Conservation (phyloP, 2,329 filamentous ascomycete genomes). For the Amesomyces nigricolor region DNA sequence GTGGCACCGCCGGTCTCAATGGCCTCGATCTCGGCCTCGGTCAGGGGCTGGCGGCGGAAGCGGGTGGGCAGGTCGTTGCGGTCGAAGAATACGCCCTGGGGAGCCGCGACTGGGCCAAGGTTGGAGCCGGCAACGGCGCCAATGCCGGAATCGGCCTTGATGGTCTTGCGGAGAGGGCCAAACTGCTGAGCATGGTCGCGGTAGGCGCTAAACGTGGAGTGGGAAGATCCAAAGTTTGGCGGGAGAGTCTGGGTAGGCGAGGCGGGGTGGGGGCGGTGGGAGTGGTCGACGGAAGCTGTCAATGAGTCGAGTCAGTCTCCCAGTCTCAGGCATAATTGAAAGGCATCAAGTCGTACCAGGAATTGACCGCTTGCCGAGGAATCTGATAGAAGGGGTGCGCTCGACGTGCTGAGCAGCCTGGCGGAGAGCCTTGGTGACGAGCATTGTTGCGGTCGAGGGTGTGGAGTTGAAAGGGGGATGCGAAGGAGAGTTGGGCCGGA, state of each 20-base stretch:
- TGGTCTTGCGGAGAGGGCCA: slow-evolving; percentile 62
- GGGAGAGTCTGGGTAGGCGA: slow-evolving; percentile 62
- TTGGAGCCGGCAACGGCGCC: slow-evolving; percentile 62
- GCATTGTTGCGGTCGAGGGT: slow-evolving; percentile 35
- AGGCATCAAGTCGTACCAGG: slow-evolving; percentile 44
- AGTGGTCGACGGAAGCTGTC: slow-evolving; percentile 65
- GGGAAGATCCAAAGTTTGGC: slow-evolving; percentile 42
- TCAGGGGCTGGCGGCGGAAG: slow-evolving; percentile 72
- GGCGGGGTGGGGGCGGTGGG: slow-evolving; percentile 66
- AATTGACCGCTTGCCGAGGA: slow-evolving; percentile 54
- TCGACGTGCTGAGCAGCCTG: slow-evolving; percentile 55
- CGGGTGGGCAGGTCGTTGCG: slow-evolving; percentile 78
- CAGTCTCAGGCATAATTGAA: neutral
- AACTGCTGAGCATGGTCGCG: slow-evolving; percentile 73
- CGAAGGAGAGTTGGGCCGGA: neutral
- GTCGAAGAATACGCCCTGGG: slow-evolving; percentile 77
- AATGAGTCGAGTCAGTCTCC: slow-evolving; percentile 17
- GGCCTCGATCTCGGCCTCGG: slow-evolving; percentile 83
- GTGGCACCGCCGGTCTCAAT: slow-evolving; percentile 86
- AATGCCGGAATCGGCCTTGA: slow-evolving; percentile 39
- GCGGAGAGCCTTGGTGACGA: slow-evolving; percentile 51
- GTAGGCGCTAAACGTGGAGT: slow-evolving; percentile 67
- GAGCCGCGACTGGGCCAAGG: slow-evolving; percentile 66
- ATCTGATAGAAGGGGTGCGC: slow-evolving; percentile 57
- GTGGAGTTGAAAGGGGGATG: neutral